Conservation (phyloP, 1,284 basidiomycete species). For the Leccinum pseudoinsigne region DNA sequence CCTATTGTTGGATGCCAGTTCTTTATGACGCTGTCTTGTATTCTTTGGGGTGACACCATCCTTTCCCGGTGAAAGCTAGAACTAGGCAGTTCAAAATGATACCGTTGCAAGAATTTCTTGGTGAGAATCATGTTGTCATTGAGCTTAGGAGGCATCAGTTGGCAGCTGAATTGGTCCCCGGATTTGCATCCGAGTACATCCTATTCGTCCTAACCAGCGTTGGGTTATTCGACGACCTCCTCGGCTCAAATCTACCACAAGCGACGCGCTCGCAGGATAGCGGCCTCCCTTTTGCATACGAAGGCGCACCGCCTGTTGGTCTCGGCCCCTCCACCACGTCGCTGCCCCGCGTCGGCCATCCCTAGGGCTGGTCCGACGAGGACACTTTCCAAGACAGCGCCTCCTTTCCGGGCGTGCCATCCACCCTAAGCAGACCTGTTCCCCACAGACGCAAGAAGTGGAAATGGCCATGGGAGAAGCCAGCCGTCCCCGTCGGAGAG, state of each 20-base stretch:
- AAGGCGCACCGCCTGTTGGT: conserved; percentile 64
- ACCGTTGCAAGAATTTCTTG: no score
- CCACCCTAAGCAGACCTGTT: conserved; percentile 11
- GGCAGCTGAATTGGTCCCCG: no score
- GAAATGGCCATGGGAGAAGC: conserved; percentile 82
- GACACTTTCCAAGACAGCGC: conserved; percentile 44
- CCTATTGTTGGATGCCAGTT: no score
- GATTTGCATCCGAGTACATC: no score
- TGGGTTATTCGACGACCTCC: conserved; percentile 1
- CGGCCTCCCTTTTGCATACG: conserved; percentile 56
- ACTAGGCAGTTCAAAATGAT: no score
- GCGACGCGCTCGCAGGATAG: conserved; percentile 70
- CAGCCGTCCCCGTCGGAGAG: conserved; percentile 59
- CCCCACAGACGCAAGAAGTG: conserved; percentile 37
- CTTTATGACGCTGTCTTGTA: no score
- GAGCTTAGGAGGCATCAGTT: no score
- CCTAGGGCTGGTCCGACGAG: conserved; percentile 63
- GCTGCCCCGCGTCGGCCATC: conserved; percentile 43
- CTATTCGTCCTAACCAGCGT: no score
- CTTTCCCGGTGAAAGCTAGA: conserved; percentile 6
- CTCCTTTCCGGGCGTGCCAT: conserved; percentile 37
- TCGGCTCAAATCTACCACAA: conserved; percentile 4
- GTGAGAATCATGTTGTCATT: no score
- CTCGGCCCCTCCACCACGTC: conserved; percentile 42
- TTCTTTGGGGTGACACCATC: conserved; percentile 8